Base-by-base conservation (phyloP, 345 rosid genomes). In the Rhodamnia rubescens region DNA sequence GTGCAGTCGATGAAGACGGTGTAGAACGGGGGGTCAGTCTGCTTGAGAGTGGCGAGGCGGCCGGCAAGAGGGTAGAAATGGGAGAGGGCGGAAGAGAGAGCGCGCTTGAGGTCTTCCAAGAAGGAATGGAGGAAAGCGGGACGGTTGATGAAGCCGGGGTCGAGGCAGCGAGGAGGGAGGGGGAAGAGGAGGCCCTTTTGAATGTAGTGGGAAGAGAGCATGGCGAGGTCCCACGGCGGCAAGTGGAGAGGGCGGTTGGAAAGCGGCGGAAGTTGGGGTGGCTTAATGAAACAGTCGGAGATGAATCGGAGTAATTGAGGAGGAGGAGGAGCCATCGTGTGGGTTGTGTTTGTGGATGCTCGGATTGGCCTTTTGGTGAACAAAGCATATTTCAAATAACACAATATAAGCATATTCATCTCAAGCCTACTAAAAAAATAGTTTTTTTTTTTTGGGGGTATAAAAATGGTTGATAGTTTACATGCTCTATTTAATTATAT, bases 201-300 rank as follows among this genome's bases (percentile, higher is more conserved):
- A 87, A 96, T 94, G 85, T 93, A 93, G 0, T 93, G 94, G 9
- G 88, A 91, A n/a, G 97, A 90, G n/a, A 96, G 87, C 99, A 96
- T 93, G 11, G 88, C 87, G 7, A 92, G 93, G 88, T 95, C 98
- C 94, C 96, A 94, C 53, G 94, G 88, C 2, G 91, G 82, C 84
- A 96, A 81, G 85, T 93, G 87, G 75, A 52, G 87, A 7, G 94
- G 96, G 53, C 88, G 83, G 50, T 87, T 89, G 61, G 90, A 88
- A 83, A 87, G 91, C 36, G 92, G 88, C 11, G 88, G 42, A 44
- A 85, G 36, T 21, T 51, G 53, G 24, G 89, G 83, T 20, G 98
- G 97, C 85, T 90, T 84, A 3, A 96, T 82, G 84, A 92, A 92
- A 85, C 92, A 91, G 74, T 95, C 88, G 2, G 96, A 93, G 58